Percentiles rank a stretch among this genome's conserved stretches.
These are phyloP conservation scores for Pyrenophora teres DNA, from an alignment of 2,329 filamentous ascomycete genomes.

Conservation along the genomic window DNA sequence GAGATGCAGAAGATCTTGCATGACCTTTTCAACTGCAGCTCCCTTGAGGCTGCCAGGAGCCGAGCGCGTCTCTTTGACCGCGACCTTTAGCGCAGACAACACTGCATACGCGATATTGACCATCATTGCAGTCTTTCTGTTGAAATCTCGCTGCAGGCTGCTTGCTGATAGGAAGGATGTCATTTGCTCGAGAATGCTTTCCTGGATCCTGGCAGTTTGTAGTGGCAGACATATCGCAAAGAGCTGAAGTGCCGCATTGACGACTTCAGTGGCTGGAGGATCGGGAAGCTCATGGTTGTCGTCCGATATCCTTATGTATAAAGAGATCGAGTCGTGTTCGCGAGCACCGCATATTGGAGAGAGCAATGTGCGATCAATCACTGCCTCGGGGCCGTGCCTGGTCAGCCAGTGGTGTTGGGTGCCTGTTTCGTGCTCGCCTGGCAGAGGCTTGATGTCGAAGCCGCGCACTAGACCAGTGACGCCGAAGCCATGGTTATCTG, in stretches of 20 bases:
- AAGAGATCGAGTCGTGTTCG: slow-evolving; percentile 84
- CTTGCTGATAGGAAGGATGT: slow-evolving; percentile 84
- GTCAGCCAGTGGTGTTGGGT: slow-evolving; percentile 57
- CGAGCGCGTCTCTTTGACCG: slow-evolving; percentile 77
- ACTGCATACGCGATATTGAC: slow-evolving; percentile 88
- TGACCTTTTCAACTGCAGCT: slow-evolving; percentile 73
- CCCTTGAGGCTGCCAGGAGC: slow-evolving; percentile 74
- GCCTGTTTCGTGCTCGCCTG: slow-evolving; percentile 59
- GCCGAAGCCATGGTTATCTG: slow-evolving; percentile 92
- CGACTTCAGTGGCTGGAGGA: slow-evolving; percentile 87
- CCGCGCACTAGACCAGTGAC: slow-evolving; percentile 83
- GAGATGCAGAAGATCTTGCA: slow-evolving; percentile 72
- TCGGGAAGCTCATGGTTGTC: slow-evolving; percentile 63
- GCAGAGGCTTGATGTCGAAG: slow-evolving; percentile 71
- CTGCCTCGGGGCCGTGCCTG: slow-evolving; percentile 64
- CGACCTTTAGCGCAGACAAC: slow-evolving; percentile 78
- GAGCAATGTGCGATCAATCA: slow-evolving; percentile 61
- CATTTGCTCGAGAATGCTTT: slow-evolving; percentile 93
- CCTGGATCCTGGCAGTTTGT: slow-evolving; percentile 88
- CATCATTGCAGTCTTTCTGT: slow-evolving; percentile 85
- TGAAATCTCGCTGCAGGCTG: slow-evolving; percentile 80
- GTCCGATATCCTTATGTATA: slow-evolving; percentile 68
- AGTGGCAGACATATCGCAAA: slow-evolving; percentile 91
- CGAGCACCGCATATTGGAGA: slow-evolving; percentile 78
- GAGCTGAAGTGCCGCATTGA: slow-evolving; percentile 90